Evolutionary conservation across 352 stramenopile genomes (phyloP).

Genomic region (Thraustochytrium striatum): DNA sequence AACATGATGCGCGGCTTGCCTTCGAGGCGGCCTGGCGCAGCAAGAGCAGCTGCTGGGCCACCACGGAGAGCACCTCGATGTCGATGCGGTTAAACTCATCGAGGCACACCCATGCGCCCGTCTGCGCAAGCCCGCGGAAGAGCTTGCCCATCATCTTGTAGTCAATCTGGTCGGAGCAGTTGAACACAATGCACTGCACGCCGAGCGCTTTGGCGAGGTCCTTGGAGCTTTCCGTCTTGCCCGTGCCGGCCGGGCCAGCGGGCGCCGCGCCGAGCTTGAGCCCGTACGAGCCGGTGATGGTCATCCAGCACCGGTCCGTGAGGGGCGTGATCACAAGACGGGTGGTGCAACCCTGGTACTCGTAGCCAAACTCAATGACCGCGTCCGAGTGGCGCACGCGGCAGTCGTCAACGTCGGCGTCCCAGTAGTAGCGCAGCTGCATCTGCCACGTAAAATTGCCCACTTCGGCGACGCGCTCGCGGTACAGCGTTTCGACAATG

Average conservation of each 20-base stretch:
- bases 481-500: conserved; percentile 78
- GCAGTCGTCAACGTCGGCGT: conserved; percentile 51
- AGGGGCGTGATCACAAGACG: conserved; percentile 74
- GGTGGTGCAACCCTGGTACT: conserved; percentile 87
- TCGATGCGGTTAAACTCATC: conserved; percentile 92
- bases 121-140: conserved; percentile 83
- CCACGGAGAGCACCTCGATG: conserved; percentile 81
- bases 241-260: conserved; percentile 75
- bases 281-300: conserved; percentile 75
- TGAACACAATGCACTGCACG: conserved; percentile 84
- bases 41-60: conserved; percentile 82
- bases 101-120: conserved; percentile 81
- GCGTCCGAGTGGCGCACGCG: conserved; percentile 53
- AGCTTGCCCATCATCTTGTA: conserved; percentile 86
- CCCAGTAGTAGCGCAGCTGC: conserved; percentile 89
- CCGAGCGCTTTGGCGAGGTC: conserved; percentile 80
- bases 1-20: conserved; percentile 60
- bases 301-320: conserved; percentile 83
- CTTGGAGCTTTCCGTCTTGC: conserved; percentile 84
- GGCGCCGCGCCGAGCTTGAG: conserved; percentile 79
- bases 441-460: conserved; percentile 92
- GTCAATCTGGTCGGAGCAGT: conserved; percentile 82
- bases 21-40: conserved; percentile 59
- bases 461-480: conserved; percentile 75
- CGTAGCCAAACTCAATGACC: conserved; percentile 81